Evolutionary conservation across 2,329 filamentous ascomycete species (phyloP).

Genomic region (Colletotrichum tropicicola): DNA sequence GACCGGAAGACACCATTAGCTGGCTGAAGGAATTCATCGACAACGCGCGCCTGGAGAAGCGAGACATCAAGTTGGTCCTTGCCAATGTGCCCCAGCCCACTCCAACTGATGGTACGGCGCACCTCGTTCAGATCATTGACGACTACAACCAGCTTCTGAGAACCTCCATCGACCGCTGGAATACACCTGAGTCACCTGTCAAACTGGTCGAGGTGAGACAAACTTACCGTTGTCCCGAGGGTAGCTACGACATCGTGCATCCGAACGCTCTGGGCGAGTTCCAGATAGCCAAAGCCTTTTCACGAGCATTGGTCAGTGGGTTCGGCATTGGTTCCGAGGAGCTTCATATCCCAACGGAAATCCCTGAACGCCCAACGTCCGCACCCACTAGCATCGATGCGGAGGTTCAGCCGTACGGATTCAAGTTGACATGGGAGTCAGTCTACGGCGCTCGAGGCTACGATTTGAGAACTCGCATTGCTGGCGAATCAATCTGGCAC

Average conservation of each 20-base stretch:
- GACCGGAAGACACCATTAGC: constrained; percentile 31
- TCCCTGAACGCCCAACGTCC: constrained; percentile 32
- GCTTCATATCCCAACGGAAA: constrained; percentile 34
- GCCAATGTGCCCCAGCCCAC: constrained; percentile 41
- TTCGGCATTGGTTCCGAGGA: constrained; percentile 35
- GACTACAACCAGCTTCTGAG: constrained; percentile 38
- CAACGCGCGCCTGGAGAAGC: constrained; percentile 30
- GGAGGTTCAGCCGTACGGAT: constrained; percentile 14
- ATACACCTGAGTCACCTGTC: constrained; percentile 38
- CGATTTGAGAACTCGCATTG: constrained; percentile 12
- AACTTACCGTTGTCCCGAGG: constrained; percentile 39
- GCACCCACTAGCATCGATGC: constrained; percentile 29
- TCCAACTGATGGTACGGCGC: constrained; percentile 33
- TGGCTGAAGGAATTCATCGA: constrained; percentile 39
- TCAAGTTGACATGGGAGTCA: constrained; percentile 34
- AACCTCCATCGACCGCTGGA: constrained; percentile 36
- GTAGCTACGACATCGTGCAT: constrained; percentile 51
- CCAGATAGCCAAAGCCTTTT: constrained; percentile 51
- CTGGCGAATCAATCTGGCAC: neutral
- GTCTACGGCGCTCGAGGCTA: constrained; percentile 36
- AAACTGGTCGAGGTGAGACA: constrained; percentile 39
- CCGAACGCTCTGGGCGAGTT: constrained; percentile 50
- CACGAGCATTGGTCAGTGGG: constrained; percentile 36
- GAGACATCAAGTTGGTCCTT: constrained; percentile 35
- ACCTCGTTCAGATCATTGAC: constrained; percentile 35